Evolutionary conservation across 2,329 filamentous ascomycete genomes (phyloP), one percentile per base, ranked within the genome.

Genomic region (Diplodia corticola): DNA sequence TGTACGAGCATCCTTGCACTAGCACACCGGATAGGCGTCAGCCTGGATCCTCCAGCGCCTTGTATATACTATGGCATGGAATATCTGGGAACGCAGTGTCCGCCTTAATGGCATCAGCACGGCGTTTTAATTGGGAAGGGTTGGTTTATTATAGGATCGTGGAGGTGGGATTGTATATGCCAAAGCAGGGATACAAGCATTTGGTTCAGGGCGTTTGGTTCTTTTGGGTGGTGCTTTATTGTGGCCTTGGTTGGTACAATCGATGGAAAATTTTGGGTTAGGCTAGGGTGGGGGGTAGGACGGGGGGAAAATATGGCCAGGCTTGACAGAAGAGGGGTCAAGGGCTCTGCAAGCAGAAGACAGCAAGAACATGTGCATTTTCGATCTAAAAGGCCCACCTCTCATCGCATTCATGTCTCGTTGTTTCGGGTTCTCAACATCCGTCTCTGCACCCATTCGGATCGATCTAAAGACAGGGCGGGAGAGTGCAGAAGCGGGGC

Each of bases 31-130:
- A 30, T n/a, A 49, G 28, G 33, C 17, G 28, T 49, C 12, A 17
- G 3, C 17, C 57, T n/a, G 6, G 5, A 17, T 26, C 30, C n/a
- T 61, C 57, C 28, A 20, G 17, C 10, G n/a, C 57, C 44, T 22
- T 61, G 57, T 61, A 61, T 22, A 61, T 33, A 49, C 57, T 33
- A 10, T 46, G 40, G 40, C 5, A 6, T 49, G 30, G 57, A 30
- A 35, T 44, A n/a, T 22, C 10, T 33, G 26, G 26, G 10, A 20
- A 20, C 30, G n/a, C 30, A 15, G 44, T 61, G 57, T 61, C 44
- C 44, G 17, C 44, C n/a, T 12, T 61, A 61, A 61, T 61, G 28
- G 44, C 57, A 61, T 61, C 44, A 61, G 57, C 57, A 20, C 20
- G 57, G 57, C 44, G 57, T 61, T 61, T 61, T 37, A 6, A 20